Conservation (phyloP, 345 rosid genomes). For the Populus pruinosa region DNA sequence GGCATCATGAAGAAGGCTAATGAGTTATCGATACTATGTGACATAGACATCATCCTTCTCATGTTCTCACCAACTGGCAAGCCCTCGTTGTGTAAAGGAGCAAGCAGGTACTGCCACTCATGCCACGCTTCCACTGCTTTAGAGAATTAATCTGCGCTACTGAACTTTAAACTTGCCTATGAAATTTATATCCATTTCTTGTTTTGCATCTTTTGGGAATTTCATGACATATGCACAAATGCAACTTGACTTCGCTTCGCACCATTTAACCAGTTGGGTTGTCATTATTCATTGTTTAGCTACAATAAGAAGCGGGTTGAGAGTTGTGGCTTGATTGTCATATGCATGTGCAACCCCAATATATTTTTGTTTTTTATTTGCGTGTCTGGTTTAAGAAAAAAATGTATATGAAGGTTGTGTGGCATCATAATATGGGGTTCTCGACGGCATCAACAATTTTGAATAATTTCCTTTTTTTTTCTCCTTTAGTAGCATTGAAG, state of each 20-base stretch:
- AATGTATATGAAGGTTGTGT: neutral
- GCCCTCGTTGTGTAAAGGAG: conserved; percentile 56
- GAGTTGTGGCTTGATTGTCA: neutral
- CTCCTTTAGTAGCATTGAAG: conserved; percentile 20
- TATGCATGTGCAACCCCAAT: neutral
- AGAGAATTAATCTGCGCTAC: neutral
- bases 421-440: neutral
- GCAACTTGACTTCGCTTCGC: neutral
- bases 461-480: neutral
- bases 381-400: neutral
- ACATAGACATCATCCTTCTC: conserved; percentile 64
- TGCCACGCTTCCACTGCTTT: neutral
- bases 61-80: conserved; percentile 77
- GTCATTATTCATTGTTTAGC: neutral
- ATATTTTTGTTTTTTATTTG: neutral
- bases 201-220: neutral
- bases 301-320: neutral
- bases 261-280: neutral
- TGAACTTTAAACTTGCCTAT: neutral
- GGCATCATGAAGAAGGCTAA: conserved; percentile 77
- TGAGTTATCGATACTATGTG: conserved; percentile 70
- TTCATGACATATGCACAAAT: neutral
- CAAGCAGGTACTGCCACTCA: conserved; percentile 41
- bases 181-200: neutral
- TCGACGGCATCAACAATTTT: neutral